phyloP scores from a whole-genome alignment of 208 protist species.

The Phytomonas sp. region DNA sequence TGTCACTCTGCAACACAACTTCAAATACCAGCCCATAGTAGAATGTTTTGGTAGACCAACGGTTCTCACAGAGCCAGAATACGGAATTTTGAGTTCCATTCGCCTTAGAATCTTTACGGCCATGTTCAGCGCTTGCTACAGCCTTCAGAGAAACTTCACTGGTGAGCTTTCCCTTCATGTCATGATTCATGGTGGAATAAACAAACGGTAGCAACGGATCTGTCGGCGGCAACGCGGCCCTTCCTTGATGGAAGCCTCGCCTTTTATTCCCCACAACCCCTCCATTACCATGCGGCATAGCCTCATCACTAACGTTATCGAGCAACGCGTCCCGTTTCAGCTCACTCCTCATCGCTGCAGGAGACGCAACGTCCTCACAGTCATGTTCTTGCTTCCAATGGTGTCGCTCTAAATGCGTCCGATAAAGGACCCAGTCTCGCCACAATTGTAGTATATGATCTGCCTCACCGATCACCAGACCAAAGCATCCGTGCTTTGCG shows the following conservation, averaged over 20 bases:
- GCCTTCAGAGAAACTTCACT: neutral
- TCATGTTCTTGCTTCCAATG: neutral
- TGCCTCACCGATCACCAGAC: slow-evolving; percentile 62
- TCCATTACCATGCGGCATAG: neutral
- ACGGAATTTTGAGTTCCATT: slow-evolving; percentile 12
- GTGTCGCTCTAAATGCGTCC: neutral
- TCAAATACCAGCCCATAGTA: slow-evolving; percentile 73
- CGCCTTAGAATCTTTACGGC: neutral
- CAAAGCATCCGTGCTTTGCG: slow-evolving; percentile 40
- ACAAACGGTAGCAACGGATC: slow-evolving; percentile 17
- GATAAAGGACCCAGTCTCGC: slow-evolving; percentile 7
- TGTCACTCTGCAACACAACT: slow-evolving; percentile 31
- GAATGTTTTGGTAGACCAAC: slow-evolving; percentile 34
- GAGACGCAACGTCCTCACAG: neutral
- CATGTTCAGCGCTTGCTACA: neutral
- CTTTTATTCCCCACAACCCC: neutral
- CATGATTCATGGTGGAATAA: neutral
- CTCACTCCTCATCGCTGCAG: neutral
- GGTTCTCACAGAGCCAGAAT: slow-evolving; percentile 48
- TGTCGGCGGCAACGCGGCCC: neutral
- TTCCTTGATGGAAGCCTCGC: neutral
- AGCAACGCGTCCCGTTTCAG: neutral
- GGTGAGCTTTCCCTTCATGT: neutral
- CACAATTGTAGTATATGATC: slow-evolving; percentile 57
- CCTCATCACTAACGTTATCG: neutral